Percentiles rank a stretch among this genome's conserved stretches.
phyloP scores from a whole-genome alignment of 345 rosid genomes.

The Streptanthus diversifolius region DNA sequence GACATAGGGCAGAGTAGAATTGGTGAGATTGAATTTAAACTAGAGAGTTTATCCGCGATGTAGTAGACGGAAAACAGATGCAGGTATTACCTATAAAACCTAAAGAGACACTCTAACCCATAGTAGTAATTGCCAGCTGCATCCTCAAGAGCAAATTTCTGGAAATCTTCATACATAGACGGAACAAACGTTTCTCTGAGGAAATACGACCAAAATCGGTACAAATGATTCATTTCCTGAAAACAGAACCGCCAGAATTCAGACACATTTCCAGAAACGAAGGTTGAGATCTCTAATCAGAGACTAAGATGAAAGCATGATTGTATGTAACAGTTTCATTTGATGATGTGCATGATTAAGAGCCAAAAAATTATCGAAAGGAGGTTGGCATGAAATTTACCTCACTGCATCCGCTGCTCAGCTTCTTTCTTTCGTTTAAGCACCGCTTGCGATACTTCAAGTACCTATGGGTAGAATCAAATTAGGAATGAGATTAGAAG shows the following conservation, averaged over 20 bases:
- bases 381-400: slow-evolving; percentile 36
- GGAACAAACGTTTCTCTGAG: slow-evolving; percentile 72
- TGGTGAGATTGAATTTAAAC: neutral
- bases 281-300: neutral
- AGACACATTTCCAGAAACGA: neutral
- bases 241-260: slow-evolving; percentile 23
- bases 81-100: slow-evolving; percentile 79
- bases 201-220: slow-evolving; percentile 94
- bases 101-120: slow-evolving; percentile 93
- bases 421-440: slow-evolving; percentile 87
- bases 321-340: neutral
- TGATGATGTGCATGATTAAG: neutral
- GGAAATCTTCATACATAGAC: slow-evolving; percentile 86
- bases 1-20: slow-evolving; percentile 2
- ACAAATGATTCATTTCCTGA: slow-evolving; percentile 97
- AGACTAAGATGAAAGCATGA: neutral
- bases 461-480: slow-evolving; percentile 54
- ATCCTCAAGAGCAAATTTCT: slow-evolving; percentile 80
- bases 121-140: slow-evolving; percentile 75
- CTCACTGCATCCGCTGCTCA: slow-evolving; percentile 94
- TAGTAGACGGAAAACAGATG: neutral
- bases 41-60: neutral
- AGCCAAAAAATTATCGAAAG: neutral
- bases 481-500: slow-evolving; percentile 2
- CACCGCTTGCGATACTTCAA: slow-evolving; percentile 84